Evolutionary conservation across 2,329 filamentous ascomycete genomes (phyloP).

Genomic region (Ophiostoma populinum): DNA sequence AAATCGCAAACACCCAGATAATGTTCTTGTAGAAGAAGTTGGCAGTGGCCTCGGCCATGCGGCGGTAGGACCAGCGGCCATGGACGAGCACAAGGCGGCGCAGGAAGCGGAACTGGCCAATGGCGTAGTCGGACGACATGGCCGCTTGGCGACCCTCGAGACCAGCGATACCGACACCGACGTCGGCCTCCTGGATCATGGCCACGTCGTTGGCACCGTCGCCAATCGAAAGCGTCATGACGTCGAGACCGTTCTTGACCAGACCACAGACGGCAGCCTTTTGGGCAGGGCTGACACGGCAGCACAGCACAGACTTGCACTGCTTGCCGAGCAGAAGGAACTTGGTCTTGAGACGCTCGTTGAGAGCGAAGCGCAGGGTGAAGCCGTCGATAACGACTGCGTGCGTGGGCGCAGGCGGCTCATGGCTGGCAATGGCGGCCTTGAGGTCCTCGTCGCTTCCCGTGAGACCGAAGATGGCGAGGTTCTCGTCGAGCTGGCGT

Average conservation of each 20-base stretch:
- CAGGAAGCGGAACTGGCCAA: slow-evolving; percentile 83
- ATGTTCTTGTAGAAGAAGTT: slow-evolving; percentile 99
- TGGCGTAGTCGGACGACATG: slow-evolving; percentile 93
- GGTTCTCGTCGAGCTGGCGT: slow-evolving; percentile 54
- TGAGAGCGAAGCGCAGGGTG: slow-evolving; percentile 71
- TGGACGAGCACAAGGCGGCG: slow-evolving; percentile 76
- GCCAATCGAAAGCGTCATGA: slow-evolving; percentile 88
- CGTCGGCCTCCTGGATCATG: slow-evolving; percentile 94
- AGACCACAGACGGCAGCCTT: slow-evolving; percentile 94
- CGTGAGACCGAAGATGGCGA: slow-evolving; percentile 58
- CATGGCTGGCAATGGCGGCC: slow-evolving; percentile 64
- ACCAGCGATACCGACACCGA: slow-evolving; percentile 90
- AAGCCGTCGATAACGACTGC: slow-evolving; percentile 92
- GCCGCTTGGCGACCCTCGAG: slow-evolving; percentile 83
- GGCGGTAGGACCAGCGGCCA: slow-evolving; percentile 89
- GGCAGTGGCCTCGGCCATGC: slow-evolving; percentile 80
- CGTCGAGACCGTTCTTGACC: slow-evolving; percentile 87
- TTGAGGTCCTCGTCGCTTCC: slow-evolving; percentile 75
- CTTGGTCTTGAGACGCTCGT: slow-evolving; percentile 71
- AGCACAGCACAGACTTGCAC: slow-evolving; percentile 92
- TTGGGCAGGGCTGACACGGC: slow-evolving; percentile 88
- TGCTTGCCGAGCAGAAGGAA: slow-evolving; percentile 93
- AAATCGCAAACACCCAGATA: slow-evolving; percentile 89
- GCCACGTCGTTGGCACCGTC: slow-evolving; percentile 93
- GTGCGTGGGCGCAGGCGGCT: slow-evolving; percentile 72